Evolutionary conservation across 257 asterid species (phyloP), one percentile per base, ranked within the genome.

Genomic region (Nyctanthes arbortristis): DNA sequence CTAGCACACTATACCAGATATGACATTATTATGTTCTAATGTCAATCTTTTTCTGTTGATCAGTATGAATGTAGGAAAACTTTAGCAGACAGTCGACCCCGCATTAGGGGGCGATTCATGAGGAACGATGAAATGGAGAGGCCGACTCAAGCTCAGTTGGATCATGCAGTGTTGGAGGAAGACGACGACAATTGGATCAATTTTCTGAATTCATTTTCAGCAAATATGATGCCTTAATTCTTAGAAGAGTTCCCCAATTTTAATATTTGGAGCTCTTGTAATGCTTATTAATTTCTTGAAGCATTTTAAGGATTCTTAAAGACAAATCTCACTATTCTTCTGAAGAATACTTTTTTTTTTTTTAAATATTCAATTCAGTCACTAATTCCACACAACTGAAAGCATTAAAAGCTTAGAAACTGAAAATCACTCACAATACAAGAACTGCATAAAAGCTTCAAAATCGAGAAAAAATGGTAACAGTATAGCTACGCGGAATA

Each of bases 31-130:
- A 28, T 12, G 25, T 16, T 8, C 47, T 67, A 54, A 56, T 8
- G 35, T 16, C 29, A 1, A 10, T 58, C n/a, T 29, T 65, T 34
- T 69, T 49, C 28, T 10, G 6, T 43, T 64, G 7, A 79, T 31
- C 73, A 93, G 99, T 93, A 93, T 7, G 99, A 91, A 68, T 91
- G 99, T 78, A 80, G 99, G 75, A 93, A 92, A 74, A 88, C 95
- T 20, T 74, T 92, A 66, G 98, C 98, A 12, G 98, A 90, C 58
- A 88, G 95, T 63, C 78, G 97, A 35, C 98, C 95, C 0, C 90
- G 98, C 3, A 88, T 90, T 52, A 78, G 96, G 63, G 98, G 98
- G 58, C 77, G 97, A 71, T 92, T 92, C 65, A 97, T 97, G 0
- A 84, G 87, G 72, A 87, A 84, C 37, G 97, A 87, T 12, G 97